Conservation (phyloP, 139 green algal species). For the Chlamydomonas sphaeroides region DNA sequence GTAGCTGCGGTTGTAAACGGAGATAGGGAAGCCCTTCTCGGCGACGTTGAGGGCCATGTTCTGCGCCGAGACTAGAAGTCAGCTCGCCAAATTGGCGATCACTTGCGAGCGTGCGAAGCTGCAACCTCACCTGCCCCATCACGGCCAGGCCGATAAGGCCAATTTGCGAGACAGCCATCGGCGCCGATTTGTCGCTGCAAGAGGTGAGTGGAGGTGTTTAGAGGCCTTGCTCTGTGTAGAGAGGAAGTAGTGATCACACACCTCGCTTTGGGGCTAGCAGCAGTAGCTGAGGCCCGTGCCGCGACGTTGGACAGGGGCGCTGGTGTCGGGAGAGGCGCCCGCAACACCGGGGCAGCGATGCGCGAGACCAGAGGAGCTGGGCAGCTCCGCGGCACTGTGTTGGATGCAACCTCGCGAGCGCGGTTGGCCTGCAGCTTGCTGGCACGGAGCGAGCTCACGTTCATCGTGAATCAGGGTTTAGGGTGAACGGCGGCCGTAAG, state of each 20-base stretch:
- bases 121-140: conserved; percentile 93
- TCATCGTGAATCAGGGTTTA: too few relatives aligned
- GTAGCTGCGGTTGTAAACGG: conserved; percentile 94
- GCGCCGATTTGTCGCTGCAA: conserved; percentile 17
- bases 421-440: not conserved
- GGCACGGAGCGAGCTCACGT: not conserved
- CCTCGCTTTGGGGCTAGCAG: not conserved
- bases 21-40: conserved; percentile 98
- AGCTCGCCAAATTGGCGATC: not conserved
- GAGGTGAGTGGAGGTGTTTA: not conserved
- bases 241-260: not conserved
- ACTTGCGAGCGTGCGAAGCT: not conserved
- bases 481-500: too few relatives aligned
- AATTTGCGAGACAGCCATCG: conserved; percentile 70
- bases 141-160: conserved; percentile 96
- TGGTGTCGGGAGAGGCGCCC: too few relatives aligned
- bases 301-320: too few relatives aligned
- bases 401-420: not conserved
- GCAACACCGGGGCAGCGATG: not conserved
- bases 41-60: conserved; percentile 99
- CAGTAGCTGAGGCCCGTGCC: not conserved
- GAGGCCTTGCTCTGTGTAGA: not conserved
- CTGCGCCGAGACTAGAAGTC: conserved; percentile 66
- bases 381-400: too few relatives aligned
- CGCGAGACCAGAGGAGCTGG: not conserved